Evolutionary conservation across 2,329 filamentous ascomycete species (phyloP).

Genomic region (Stemphylium vesicarium): DNA sequence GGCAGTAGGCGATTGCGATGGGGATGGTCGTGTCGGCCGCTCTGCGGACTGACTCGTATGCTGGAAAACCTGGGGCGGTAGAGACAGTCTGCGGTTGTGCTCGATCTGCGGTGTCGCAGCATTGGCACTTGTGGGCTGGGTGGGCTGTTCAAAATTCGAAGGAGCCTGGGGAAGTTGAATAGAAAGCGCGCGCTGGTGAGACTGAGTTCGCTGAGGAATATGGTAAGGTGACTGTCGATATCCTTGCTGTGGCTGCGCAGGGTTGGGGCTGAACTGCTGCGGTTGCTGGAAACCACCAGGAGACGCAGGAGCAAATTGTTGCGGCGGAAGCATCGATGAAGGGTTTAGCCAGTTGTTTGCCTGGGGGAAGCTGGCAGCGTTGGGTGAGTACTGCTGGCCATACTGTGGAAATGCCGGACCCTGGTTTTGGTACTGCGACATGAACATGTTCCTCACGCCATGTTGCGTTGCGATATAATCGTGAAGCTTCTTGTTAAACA

Average conservation of each 20-base stretch:
- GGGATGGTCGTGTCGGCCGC: conserved; percentile 19
- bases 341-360: conserved; percentile 38
- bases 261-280: conserved; percentile 27
- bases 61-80: conserved; percentile 46
- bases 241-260: conserved; percentile 34
- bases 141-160: conserved; percentile 35
- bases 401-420: conserved; percentile 20
- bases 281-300: conserved; percentile 31
- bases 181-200: conserved; percentile 54
- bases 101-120: conserved; percentile 30
- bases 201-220: conserved; percentile 49
- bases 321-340: conserved; percentile 42
- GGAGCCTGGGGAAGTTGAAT: conserved; percentile 51
- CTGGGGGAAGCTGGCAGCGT: conserved; percentile 26
- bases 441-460: conserved; percentile 58
- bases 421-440: conserved; percentile 37
- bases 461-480: conserved; percentile 64
- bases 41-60: conserved; percentile 25
- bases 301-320: conserved; percentile 40
- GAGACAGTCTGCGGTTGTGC: conserved; percentile 52
- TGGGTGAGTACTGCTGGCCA: conserved; percentile 28
- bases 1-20: conserved; percentile 30
- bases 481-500: conserved; percentile 68
- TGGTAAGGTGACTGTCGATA: conserved; percentile 56
- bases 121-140: conserved; percentile 25